A percentile compares a stretch with the other conserved stretches of the same genome.
Conservation (phyloP, 805 yeast genomes). For the Cyberlindnera sargentensis region DNA sequence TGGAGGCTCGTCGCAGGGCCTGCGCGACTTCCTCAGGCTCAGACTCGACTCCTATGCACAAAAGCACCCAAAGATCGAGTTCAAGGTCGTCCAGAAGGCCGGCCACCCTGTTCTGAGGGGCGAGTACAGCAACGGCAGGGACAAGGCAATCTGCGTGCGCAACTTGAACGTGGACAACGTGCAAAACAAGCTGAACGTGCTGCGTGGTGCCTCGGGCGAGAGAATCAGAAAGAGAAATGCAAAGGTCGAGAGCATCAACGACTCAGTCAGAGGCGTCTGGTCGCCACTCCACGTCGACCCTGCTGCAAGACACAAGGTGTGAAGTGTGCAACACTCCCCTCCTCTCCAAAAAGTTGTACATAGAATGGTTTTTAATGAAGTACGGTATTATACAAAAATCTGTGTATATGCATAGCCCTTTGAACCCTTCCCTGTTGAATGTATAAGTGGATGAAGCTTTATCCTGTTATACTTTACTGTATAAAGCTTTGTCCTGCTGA, state of each 20-base stretch:
- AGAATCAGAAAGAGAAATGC: conserved; percentile 54
- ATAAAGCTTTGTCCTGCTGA: background rate
- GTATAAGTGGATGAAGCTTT: too few relatives aligned
- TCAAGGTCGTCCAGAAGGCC: conserved; percentile 56
- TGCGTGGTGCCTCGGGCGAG: conserved; percentile 65
- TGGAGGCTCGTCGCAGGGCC: conserved; percentile 91
- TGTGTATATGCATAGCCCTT: background rate
- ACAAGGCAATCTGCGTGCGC: conserved; percentile 66
- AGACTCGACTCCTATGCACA: conserved; percentile 50
- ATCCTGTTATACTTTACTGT: background rate
- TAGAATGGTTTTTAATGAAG: background rate
- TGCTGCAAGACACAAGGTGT: conserved; percentile 35
- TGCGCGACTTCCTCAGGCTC: conserved; percentile 57
- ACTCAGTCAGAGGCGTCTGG: conserved; percentile 94
- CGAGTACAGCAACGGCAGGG: conserved; percentile 39
- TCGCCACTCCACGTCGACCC: conserved; percentile 82
- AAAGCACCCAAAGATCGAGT: conserved; percentile 58
- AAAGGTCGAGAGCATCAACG: conserved; percentile 74
- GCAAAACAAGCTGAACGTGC: conserved; percentile 52
- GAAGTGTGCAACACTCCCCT: background rate
- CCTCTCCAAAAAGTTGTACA: background rate
- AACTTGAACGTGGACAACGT: conserved; percentile 61
- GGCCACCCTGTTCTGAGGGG: conserved; percentile 82
- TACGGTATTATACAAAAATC: too few relatives aligned
- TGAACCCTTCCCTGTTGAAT: background rate